Conservation (phyloP, 1,139 yeast species). For the Sugiyamaella japonica region DNA sequence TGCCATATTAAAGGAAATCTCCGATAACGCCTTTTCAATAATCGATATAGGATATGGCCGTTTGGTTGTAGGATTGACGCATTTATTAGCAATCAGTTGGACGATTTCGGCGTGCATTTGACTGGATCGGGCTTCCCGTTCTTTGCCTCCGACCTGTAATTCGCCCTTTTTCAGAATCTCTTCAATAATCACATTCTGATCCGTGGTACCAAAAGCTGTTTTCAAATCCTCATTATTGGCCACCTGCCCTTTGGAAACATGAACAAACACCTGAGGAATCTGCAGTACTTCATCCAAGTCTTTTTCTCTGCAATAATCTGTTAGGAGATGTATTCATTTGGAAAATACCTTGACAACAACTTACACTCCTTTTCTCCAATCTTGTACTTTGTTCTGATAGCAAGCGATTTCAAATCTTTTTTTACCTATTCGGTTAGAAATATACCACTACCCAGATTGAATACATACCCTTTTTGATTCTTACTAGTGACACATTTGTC, state of each 20-base stretch:
- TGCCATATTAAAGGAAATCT: slow-evolving; percentile 75
- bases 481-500: slow-evolving; percentile 90
- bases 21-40: slow-evolving; percentile 83
- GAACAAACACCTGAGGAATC: slow-evolving; percentile 89
- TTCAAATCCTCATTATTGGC: slow-evolving; percentile 85
- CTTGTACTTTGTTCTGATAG: slow-evolving; percentile 95
- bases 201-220: slow-evolving; percentile 72
- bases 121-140: slow-evolving; percentile 70
- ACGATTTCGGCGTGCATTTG: slow-evolving; percentile 83
- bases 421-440: slow-evolving; percentile 41
- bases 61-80: slow-evolving; percentile 85
- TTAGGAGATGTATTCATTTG: background rate
- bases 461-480: slow-evolving; percentile 70
- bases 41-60: slow-evolving; percentile 93
- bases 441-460: background rate
- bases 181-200: slow-evolving; percentile 68
- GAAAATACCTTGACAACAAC: slow-evolving; percentile 24
- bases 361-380: slow-evolving; percentile 77
- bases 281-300: slow-evolving; percentile 95
- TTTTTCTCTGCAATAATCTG: slow-evolving; percentile 57
- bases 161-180: slow-evolving; percentile 90
- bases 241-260: slow-evolving; percentile 92
- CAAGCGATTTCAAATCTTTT: slow-evolving; percentile 94
- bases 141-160: slow-evolving; percentile 91
- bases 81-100: slow-evolving; percentile 81